Percentiles rank a stretch among this genome's conserved stretches.
Conservation (phyloP, 2,329 filamentous ascomycete genomes). For the Lasiodiplodia gonubiensis region DNA sequence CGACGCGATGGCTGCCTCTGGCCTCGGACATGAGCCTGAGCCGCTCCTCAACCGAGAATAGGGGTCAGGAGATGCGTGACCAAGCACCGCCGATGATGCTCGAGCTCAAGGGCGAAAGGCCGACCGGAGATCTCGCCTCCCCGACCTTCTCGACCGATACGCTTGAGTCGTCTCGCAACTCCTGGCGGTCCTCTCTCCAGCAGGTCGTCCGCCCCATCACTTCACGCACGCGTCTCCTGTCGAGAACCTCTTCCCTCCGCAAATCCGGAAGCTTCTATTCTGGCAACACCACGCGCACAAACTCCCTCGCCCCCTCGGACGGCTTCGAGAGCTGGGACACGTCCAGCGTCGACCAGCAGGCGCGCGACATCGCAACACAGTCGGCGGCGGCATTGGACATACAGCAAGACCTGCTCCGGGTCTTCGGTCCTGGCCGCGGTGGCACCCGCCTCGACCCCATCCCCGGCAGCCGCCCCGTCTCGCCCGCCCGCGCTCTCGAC, state of each 20-base stretch:
- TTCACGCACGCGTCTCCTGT: constrained; percentile 41
- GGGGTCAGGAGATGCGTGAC: constrained; percentile 43
- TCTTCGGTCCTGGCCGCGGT: constrained; percentile 47
- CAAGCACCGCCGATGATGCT: constrained; percentile 36
- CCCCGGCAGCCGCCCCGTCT: constrained; percentile 69
- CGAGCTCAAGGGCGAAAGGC: neutral
- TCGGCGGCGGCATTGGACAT: constrained; percentile 44
- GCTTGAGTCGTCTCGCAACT: constrained; percentile 41
- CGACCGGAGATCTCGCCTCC: constrained; percentile 36
- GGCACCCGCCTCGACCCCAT: constrained; percentile 71
- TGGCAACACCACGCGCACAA: constrained; percentile 26
- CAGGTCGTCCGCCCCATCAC: constrained; percentile 46
- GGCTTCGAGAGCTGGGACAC: constrained; percentile 80
- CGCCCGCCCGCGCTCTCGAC: constrained; percentile 66
- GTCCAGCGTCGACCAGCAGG: constrained; percentile 68
- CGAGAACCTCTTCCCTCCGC: constrained; percentile 36
- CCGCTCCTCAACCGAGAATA: constrained; percentile 39
- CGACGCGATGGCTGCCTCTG: constrained; percentile 31
- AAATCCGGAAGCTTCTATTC: constrained; percentile 44
- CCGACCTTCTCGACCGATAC: constrained; percentile 45
- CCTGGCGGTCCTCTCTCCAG: constrained; percentile 46
- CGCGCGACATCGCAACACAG: constrained; percentile 63
- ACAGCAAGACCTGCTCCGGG: constrained; percentile 29
- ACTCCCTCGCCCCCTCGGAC: constrained; percentile 51
- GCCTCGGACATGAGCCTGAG: constrained; percentile 29